phyloP scores from a whole-genome alignment of 1,139 yeast genomes.

The Tardiomyces blankii region DNA sequence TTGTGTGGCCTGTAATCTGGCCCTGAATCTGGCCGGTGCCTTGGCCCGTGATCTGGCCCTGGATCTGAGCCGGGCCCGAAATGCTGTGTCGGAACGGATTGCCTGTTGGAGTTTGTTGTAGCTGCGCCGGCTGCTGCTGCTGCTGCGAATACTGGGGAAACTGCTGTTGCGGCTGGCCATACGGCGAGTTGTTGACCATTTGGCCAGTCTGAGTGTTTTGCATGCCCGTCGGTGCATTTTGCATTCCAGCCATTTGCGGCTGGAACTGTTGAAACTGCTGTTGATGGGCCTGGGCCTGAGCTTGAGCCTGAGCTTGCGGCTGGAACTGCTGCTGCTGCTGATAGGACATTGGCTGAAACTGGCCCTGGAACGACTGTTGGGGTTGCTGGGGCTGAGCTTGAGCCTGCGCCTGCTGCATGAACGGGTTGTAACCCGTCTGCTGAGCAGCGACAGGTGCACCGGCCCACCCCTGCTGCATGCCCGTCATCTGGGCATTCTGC shows the following conservation, averaged over 20 bases:
- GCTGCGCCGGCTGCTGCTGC: slow-evolving; percentile 1
- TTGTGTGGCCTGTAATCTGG: neutral
- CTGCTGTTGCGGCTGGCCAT: slow-evolving; percentile 19
- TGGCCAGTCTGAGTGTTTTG: slow-evolving; percentile 9
- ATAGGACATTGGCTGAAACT: slow-evolving; percentile 7
- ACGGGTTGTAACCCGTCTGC: slow-evolving; percentile 1
- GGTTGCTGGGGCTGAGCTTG: slow-evolving; percentile 12
- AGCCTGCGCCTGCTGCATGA: slow-evolving; percentile 3
- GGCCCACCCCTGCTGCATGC: slow-evolving; percentile 5
- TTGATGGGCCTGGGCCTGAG: slow-evolving; percentile 13
- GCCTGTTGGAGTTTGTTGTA: slow-evolving; percentile 18
- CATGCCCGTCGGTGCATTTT: too few species aligned
- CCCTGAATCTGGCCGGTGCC: neutral
- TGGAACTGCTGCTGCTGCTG: slow-evolving; percentile 16
- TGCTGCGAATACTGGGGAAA: slow-evolving; percentile 1
- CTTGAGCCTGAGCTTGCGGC: slow-evolving; percentile 9
- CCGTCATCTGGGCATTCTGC: neutral
- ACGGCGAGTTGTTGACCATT: slow-evolving; percentile 7
- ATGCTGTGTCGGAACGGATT: slow-evolving; percentile 18
- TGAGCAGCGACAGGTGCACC: neutral
- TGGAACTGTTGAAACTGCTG: slow-evolving; percentile 9
- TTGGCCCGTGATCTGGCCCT: neutral
- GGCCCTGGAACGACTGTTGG: slow-evolving; percentile 7
- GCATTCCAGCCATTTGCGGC: slow-evolving; percentile 15
- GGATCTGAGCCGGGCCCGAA: slow-evolving; percentile 2